Base-by-base conservation (phyloP, 2,329 filamentous ascomycete species). In the Sporothrix schenckii region DNA sequence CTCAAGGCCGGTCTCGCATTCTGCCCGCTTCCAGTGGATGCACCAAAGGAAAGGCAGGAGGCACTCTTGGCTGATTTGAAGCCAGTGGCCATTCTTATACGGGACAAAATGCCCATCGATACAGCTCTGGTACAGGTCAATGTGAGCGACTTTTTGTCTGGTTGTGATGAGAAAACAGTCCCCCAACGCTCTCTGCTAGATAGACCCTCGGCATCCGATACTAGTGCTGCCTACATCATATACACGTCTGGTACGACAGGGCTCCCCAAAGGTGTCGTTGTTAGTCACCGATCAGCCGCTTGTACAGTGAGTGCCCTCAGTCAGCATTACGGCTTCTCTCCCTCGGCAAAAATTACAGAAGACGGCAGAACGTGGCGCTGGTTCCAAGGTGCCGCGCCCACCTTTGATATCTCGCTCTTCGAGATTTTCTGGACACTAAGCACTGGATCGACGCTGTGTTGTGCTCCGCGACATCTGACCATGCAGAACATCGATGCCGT, bases 241-340 rank as follows among this genome's bases (percentile, higher is more conserved):
- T 87, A 87, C 75, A 87, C 86, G 61, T 87, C 86, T 30, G 84
- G 84, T 49, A 89, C 86, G n/a, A 88, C 86, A 0, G 86, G 86
- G 5, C 81, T 81, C 41, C 86, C 86, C 1, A 88, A 88, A 74
- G 86, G 86, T 1, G 86, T 88, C 9, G 83, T 88, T 75, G 81
- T 88, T 24, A 83, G 82, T 24, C 87, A 89, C 72, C 60, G 77
- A 6, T 76, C 78, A 1, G 77, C 73, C 34, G 60, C 76, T 3
- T 80, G 78, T 66, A 79, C 78, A 1, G 75, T 80, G 19, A 72
- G 75, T 6, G 76, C 78, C 0, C 76, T 79, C 66, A 74, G 75
- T 74, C 21, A 74, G 71, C 1, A 66, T 71, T 65, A 70, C 47
- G 49, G 54, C 19, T 53, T 76, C 73, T 21, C 44, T 6, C 41